Base-by-base conservation (phyloP, 352 stramenopile genomes). In the Globisporangium megalacanthum region DNA sequence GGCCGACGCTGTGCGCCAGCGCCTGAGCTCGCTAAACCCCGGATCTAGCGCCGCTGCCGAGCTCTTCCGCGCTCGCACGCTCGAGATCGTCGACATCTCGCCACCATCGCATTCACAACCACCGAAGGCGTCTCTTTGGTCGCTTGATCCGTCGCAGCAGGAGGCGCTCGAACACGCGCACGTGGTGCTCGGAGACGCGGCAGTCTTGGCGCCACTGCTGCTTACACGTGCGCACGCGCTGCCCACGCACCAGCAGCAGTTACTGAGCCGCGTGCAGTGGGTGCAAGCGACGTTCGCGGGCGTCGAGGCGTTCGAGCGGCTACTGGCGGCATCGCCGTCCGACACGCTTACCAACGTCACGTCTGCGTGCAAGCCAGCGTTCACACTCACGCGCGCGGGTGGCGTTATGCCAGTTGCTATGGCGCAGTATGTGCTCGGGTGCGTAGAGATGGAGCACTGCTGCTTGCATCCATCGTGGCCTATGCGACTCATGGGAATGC, bases 391-490 rank as follows among this genome's bases (percentile, higher is more conserved):
- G 10, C 76, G 79, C 35, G 79, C 77, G 4, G 77, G 79, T 11
- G 79, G 79, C 6, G 72, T 87, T 62, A 86, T 81, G 69, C 60
- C 64, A 8, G 53, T 47, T 7, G 75, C 73, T 41, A 78, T 89
- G 64, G 77, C 79, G 13, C 77, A 89, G 58, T 89, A 84, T 49
- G 79, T 85, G 6, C 72, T 88, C 52, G 79, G 79, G 61, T 81
- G 61, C 17, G 65, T 14, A n/a, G 10, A 19, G 7, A 4, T 6
- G 22, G 4, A 36, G 46, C 10, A 4, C 42, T 47, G 15, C 9
- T 29, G 11, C 20, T 52, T 4, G 25, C 22, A 51, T 22, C 15
- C n/a, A 37, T 19, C 29, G 14, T 52, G 7, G 47, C 47, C 20
- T 42, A 13, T 14, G n/a, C 42, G 4, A 14, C 36, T 55, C 17